phyloP scores from a whole-genome alignment of 2,329 filamentous ascomycete genomes.

The Dactylellina leptospora region DNA sequence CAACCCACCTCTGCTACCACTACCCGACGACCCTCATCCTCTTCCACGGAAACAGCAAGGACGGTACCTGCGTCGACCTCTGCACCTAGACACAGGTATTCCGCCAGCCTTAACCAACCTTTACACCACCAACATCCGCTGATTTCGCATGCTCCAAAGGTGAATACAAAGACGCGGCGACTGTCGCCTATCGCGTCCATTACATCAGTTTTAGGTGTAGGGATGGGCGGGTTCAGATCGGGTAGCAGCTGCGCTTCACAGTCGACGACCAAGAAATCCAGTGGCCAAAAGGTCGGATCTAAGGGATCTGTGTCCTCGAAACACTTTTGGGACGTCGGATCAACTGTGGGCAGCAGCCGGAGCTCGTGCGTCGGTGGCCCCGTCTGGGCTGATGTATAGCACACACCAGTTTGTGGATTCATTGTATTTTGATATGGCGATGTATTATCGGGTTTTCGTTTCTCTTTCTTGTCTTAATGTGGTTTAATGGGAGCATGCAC shows the following conservation, averaged over 20 bases:
- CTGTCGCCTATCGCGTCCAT: conserved; percentile 59
- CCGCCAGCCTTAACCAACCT: conserved; percentile 62
- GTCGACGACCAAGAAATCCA: conserved; percentile 76
- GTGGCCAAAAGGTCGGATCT: conserved; percentile 66
- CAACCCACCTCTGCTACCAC: conserved; percentile 60
- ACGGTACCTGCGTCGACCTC: conserved; percentile 85
- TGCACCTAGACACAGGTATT: conserved; percentile 60
- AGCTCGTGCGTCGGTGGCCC: conserved; percentile 55
- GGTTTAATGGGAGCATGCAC: conserved; percentile 32
- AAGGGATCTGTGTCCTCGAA: conserved; percentile 48
- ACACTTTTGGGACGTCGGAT: conserved; percentile 57
- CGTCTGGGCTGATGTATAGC: conserved; percentile 56
- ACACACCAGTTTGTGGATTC: not conserved
- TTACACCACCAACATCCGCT: conserved; percentile 62
- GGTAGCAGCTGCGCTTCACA: conserved; percentile 84
- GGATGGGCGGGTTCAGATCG: conserved; percentile 58
- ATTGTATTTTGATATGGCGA: conserved; percentile 10
- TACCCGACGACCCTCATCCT: conserved; percentile 62
- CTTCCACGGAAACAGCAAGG: conserved; percentile 64
- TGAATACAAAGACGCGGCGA: conserved; percentile 62
- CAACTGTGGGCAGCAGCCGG: conserved; percentile 56
- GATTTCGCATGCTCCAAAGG: conserved; percentile 57
- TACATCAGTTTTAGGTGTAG: conserved; percentile 46
- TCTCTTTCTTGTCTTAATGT: not conserved
- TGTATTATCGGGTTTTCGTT: not conserved